These are phyloP conservation scores for Rutstroemia sp. DNA, from an alignment of 2,329 filamentous ascomycete genomes.

Conservation along the genomic window DNA sequence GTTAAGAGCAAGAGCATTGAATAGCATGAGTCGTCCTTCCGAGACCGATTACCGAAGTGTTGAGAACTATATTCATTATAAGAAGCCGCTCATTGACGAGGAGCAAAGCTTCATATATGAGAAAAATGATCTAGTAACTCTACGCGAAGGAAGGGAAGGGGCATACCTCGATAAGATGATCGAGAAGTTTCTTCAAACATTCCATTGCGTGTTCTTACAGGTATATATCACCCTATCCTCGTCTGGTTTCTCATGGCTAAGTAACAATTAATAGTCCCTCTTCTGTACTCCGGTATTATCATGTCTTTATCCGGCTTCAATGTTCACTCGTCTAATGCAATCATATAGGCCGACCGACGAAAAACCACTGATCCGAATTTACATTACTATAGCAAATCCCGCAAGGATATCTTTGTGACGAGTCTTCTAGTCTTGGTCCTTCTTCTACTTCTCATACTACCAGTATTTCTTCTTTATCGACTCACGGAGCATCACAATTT, in stretches of 20 bases:
- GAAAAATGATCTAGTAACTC: constrained; percentile 35
- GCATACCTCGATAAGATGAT: constrained; percentile 33
- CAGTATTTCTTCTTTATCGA: constrained; percentile 16
- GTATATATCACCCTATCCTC: not conserved
- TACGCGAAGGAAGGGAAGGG: constrained; percentile 32
- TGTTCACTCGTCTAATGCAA: no score
- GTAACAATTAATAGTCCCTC: not conserved
- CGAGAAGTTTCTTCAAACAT: constrained; percentile 24
- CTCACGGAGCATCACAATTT: constrained; percentile 2
- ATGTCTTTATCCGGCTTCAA: no score
- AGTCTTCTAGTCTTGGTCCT: not conserved
- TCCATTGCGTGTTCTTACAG: constrained; percentile 8
- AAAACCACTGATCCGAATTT: not conserved
- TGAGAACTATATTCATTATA: constrained; percentile 21
- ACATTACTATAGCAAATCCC: constrained; percentile 6
- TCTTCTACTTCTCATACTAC: constrained; percentile 7
- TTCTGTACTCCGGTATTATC: constrained; percentile 8
- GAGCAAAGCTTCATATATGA: constrained; percentile 29
- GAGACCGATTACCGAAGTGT: constrained; percentile 30
- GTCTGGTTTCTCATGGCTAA: not conserved
- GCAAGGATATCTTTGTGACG: constrained; percentile 4
- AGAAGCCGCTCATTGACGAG: constrained; percentile 18
- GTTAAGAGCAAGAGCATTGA: constrained; percentile 14
- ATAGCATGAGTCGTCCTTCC: constrained; percentile 27
- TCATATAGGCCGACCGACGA: not conserved